Percentiles rank a stretch among this genome's conserved stretches.
Conservation (phyloP, 495 filamentous ascomycete species). For the Tuber magnatum region DNA sequence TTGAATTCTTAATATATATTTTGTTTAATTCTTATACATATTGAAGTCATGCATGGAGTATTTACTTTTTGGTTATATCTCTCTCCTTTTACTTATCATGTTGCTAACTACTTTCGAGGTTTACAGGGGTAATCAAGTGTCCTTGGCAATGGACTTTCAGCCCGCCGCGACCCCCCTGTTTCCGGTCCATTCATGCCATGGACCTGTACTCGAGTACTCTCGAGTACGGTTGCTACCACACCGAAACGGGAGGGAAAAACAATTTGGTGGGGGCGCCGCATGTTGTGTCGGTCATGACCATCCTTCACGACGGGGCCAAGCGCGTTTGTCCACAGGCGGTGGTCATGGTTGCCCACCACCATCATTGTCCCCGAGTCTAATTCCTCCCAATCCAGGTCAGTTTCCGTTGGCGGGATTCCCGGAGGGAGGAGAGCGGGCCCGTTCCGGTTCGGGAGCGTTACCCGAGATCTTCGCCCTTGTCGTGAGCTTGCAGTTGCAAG, state of each 20-base stretch:
- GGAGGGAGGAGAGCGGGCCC: not conserved
- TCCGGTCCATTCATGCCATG: too few species aligned
- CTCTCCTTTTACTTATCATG: too few species aligned
- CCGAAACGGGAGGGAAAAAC: not conserved
- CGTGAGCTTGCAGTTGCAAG: not conserved
- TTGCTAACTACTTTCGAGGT: too few species aligned
- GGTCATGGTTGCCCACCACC: not conserved
- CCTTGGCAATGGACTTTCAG: too few species aligned
- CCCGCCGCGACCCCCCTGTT: too few species aligned
- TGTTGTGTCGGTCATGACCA: not conserved
- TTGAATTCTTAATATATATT: too few species aligned
- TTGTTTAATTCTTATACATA: too few species aligned
- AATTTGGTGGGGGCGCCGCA: not conserved
- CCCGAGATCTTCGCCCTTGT: not conserved
- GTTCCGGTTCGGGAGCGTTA: not conserved
- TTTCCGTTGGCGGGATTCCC: not conserved
- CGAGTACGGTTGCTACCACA: not conserved
- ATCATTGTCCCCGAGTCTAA: too few species aligned
- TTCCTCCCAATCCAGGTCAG: not conserved
- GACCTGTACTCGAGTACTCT: not conserved
- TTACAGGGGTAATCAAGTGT: too few species aligned
- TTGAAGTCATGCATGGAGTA: too few species aligned
- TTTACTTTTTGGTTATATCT: too few species aligned
- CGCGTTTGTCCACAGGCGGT: not conserved
- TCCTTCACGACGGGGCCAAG: not conserved